Evolutionary conservation across 2,329 filamentous ascomycete species (phyloP).

Genomic region (Ophiostoma tasmaniense): DNA sequence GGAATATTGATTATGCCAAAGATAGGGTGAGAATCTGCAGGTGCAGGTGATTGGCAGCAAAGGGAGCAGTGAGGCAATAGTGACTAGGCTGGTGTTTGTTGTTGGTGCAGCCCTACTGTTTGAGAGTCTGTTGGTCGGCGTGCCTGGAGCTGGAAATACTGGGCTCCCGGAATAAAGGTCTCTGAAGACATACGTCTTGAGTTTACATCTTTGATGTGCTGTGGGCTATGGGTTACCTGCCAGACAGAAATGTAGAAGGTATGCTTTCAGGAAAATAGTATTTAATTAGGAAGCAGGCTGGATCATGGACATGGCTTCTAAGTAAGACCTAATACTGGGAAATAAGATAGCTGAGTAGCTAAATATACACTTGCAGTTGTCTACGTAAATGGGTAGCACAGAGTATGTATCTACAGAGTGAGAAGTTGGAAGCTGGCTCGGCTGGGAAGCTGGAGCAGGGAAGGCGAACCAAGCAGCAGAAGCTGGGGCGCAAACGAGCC

Average conservation of each 20-base stretch:
- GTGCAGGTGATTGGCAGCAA: neutral
- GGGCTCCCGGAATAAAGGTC: neutral
- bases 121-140: neutral
- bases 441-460: no score
- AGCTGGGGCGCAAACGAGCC: neutral
- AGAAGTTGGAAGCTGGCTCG: neutral
- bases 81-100: neutral
- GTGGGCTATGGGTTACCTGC: neutral
- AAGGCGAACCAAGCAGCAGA: neutral
- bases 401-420: neutral
- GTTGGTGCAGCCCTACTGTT: neutral
- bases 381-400: neutral
- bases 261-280: neutral
- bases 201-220: neutral
- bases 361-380: neutral
- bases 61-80: neutral
- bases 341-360: neutral
- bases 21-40: neutral
- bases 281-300: neutral
- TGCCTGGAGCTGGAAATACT: conserved; percentile 4
- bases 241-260: neutral
- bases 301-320: neutral
- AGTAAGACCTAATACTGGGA: neutral
- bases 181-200: neutral
- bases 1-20: neutral